These are phyloP conservation scores for Cladosporium sp. DNA, from an alignment of 2,329 filamentous ascomycete genomes.

Conservation along the genomic window DNA sequence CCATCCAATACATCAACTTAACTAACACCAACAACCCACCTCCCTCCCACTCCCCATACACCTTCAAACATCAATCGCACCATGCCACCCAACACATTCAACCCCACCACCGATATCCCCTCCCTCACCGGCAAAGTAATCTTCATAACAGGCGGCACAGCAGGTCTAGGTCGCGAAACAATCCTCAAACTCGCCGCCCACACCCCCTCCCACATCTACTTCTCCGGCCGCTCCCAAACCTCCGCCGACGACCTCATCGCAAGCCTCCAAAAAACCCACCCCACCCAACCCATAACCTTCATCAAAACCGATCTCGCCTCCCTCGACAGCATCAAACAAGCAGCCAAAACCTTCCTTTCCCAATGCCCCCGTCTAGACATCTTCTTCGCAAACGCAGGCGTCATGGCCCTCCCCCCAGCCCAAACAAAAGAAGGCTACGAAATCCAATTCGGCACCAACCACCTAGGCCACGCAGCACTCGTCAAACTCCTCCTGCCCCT, in stretches of 20 bases:
- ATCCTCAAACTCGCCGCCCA: conserved; percentile 47
- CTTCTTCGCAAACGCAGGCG: conserved; percentile 29
- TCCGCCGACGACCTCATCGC: conserved; percentile 43
- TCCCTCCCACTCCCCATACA: too few species aligned
- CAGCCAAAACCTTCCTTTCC: conserved; percentile 19
- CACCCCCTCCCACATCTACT: conserved; percentile 49
- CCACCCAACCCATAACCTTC: conserved; percentile 37
- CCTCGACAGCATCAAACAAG: conserved; percentile 20
- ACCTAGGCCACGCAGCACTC: conserved; percentile 32
- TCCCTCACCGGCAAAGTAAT: conserved; percentile 38
- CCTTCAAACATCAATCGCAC: too few species aligned
- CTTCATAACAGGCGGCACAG: conserved; percentile 37
- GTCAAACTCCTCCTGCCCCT: conserved; percentile 27
- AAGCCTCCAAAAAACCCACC: conserved; percentile 30
- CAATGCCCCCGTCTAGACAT: conserved; percentile 26
- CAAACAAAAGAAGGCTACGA: conserved; percentile 30
- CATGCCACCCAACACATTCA: conserved; percentile 18
- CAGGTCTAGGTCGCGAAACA: conserved; percentile 32
- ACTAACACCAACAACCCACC: too few species aligned
- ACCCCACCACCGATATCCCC: conserved; percentile 35
- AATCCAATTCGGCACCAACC: conserved; percentile 32
- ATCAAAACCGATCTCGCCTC: conserved; percentile 27
- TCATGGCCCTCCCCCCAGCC: conserved; percentile 24
- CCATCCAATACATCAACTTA: too few species aligned
- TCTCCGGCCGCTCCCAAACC: conserved; percentile 45